Evolutionary conservation across 2,329 filamentous ascomycete genomes (phyloP), one percentile per base, ranked within the genome.

Genomic region (Eutypella sp.): DNA sequence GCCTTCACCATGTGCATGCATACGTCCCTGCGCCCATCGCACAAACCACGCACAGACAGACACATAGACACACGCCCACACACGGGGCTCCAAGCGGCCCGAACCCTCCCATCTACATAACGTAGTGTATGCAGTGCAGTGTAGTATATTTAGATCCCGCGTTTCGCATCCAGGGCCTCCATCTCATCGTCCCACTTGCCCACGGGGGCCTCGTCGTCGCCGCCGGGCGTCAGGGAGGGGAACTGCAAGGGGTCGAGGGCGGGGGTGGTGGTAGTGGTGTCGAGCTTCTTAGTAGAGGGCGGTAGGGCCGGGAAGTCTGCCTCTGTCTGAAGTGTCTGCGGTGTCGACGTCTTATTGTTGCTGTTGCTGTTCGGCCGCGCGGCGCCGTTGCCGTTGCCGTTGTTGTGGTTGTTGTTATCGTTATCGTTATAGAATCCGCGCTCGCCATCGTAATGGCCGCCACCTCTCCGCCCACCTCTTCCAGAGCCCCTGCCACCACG

Each of bases 101-200:
- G n/a, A n/a, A n/a, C n/a, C n/a, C n/a, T n/a, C n/a, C n/a, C n/a
- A n/a, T n/a, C n/a, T n/a, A n/a, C n/a, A n/a, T n/a, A n/a, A n/a
- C n/a, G n/a, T n/a, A n/a, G n/a, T n/a, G n/a, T n/a, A n/a, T n/a
- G n/a, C n/a, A n/a, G n/a, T n/a, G n/a, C n/a, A n/a, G n/a, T n/a
- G n/a, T n/a, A n/a, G n/a, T n/a, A n/a, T 33, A 44, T 40, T 16
- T 47, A 46, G 8, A 43, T n/a, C 27, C 46, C 42, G 10, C 45
- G 46, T 51, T 55, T 61, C 50, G 45, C 70, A 22, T 78, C 74
- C 11, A 74, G 62, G 5, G 68, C 73, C 41, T 75, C 75, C 69
- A 81, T 76, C 62, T 82, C 78, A 29, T 82, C 78, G 42, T 75
- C 78, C 78, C 78, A 81, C 45, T 74, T 70, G 8, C 72, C 70